These are phyloP conservation scores for Heliamphora exappendiculata DNA, from an alignment of 148 eudicot genomes.

Conservation along the genomic window DNA sequence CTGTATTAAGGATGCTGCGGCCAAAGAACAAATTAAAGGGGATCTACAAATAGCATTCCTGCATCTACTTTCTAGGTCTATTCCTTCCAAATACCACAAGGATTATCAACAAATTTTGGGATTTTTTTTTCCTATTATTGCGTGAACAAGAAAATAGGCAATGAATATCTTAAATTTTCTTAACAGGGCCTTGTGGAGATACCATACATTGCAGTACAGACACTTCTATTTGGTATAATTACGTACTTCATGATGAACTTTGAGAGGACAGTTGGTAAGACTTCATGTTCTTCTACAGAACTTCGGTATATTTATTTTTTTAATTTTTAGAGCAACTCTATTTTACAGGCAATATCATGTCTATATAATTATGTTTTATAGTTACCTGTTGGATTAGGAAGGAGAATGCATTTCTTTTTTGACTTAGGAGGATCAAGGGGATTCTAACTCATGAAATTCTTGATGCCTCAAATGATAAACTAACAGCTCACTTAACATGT, in stretches of 20 bases:
- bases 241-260: slow-evolving; percentile 83
- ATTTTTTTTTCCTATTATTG: not conserved
- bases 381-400: not conserved
- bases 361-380: not conserved
- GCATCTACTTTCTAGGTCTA: not conserved
- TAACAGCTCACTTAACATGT: not conserved
- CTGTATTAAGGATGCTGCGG: not conserved
- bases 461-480: not conserved
- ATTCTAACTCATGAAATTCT: not conserved
- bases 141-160: not conserved
- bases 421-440: not conserved
- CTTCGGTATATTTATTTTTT: not conserved
- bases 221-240: slow-evolving; percentile 56
- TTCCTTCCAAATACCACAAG: not conserved
- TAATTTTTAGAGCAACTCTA: not conserved
- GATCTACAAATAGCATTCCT: not conserved
- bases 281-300: not conserved
- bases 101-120: not conserved
- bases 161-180: not conserved
- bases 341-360: not conserved
- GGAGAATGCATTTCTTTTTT: not conserved
- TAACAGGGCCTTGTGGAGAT: slow-evolving; percentile 75
- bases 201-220: slow-evolving; percentile 63
- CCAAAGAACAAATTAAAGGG: not conserved
- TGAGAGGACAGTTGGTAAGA: slow-evolving; percentile 56